Conservation (phyloP, 768 basidiomycete genomes). For the Cystofilobasidium capitatum region DNA sequence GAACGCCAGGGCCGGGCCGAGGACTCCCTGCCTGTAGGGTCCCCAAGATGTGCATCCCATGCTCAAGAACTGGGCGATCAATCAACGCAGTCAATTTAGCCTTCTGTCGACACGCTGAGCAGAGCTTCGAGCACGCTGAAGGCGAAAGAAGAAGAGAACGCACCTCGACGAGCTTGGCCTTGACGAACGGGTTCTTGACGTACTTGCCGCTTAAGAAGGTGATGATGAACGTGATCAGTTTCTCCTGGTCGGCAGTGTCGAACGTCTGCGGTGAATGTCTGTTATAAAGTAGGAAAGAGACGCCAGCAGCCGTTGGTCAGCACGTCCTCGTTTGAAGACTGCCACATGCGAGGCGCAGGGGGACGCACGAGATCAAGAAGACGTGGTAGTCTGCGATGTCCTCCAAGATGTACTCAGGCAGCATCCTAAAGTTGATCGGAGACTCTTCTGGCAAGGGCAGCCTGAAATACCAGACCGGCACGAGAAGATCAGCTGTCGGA, state of each 20-base stretch:
- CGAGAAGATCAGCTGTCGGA: too few species aligned
- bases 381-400: conserved; percentile 83
- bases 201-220: conserved; percentile 95
- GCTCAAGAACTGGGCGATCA: conserved; percentile 34
- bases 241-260: conserved; percentile 72
- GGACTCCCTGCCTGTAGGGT: conserved; percentile 44
- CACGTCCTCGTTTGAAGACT: background rate
- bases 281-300: background rate
- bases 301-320: too few species aligned
- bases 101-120: background rate
- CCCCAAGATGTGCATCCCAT: conserved; percentile 37
- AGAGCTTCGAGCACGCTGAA: background rate
- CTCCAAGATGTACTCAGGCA: conserved; percentile 90
- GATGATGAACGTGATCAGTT: conserved; percentile 73
- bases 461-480: conserved; percentile 41
- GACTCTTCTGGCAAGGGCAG: conserved; percentile 77
- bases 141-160: conserved; percentile 28
- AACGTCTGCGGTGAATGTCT: conserved; percentile 59
- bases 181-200: conserved; percentile 97
- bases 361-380: conserved; percentile 65
- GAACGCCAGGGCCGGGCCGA: conserved; percentile 72
- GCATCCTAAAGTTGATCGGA: conserved; percentile 68
- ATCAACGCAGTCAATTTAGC: background rate
- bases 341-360: background rate
- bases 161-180: conserved; percentile 90